A percentile compares a stretch with the other conserved stretches of the same genome.
Evolutionary conservation across 805 yeast species (phyloP).

Genomic region (Wickerhamomyces subpelliculosus): DNA sequence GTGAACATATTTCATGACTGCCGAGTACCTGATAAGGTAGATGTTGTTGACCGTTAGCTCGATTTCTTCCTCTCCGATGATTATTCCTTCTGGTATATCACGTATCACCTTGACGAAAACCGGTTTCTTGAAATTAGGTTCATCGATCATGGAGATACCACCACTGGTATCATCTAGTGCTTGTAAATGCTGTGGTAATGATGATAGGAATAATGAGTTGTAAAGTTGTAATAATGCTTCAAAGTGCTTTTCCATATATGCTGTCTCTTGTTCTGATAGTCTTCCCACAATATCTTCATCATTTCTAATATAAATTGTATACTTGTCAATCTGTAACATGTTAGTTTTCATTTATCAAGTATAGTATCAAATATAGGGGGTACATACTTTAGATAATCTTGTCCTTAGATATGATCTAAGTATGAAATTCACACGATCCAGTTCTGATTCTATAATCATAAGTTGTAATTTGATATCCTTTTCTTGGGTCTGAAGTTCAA

Average conservation of each 20-base stretch:
- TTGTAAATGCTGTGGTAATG: constrained; percentile 62
- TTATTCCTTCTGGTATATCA: constrained; percentile 31
- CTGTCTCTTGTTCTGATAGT: constrained; percentile 53
- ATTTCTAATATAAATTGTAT: constrained; percentile 51
- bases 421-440: constrained; percentile 78
- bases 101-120: constrained; percentile 62
- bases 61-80: constrained; percentile 47
- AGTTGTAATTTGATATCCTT: constrained; percentile 69
- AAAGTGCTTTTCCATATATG: constrained; percentile 65
- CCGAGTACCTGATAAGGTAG: constrained; percentile 65
- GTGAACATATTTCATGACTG: constrained; percentile 33
- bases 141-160: constrained; percentile 65
- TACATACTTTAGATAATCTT: constrained; percentile 30
- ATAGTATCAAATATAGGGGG: background rate
- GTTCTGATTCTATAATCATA: constrained; percentile 83
- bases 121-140: constrained; percentile 69
- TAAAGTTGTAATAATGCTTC: constrained; percentile 58
- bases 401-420: constrained; percentile 78
- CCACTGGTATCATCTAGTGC: constrained; percentile 71
- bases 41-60: constrained; percentile 58
- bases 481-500: constrained; percentile 61
- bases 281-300: constrained; percentile 29
- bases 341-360: background rate
- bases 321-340: constrained; percentile 58
- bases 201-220: constrained; percentile 55